Conservation (phyloP, 2,329 filamentous ascomycete genomes). For the Colletotrichum navitas region DNA sequence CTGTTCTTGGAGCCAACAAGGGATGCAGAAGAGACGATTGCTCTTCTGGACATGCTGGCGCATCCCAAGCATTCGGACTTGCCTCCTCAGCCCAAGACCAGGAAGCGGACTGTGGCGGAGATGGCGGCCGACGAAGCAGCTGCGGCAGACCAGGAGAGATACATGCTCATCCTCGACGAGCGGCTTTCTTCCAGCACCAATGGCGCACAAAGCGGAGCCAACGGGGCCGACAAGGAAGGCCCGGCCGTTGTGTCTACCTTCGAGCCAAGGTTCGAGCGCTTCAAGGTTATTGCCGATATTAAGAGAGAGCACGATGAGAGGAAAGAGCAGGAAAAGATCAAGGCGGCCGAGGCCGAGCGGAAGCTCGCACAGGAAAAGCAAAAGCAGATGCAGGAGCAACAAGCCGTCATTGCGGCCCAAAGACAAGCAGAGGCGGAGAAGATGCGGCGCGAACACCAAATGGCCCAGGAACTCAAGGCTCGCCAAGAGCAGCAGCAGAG, state of each 20-base stretch:
- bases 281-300: constrained; percentile 91
- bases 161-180: constrained; percentile 94
- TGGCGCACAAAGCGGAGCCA: constrained; percentile 67
- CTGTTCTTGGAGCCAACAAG: constrained; percentile 83
- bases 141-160: constrained; percentile 88
- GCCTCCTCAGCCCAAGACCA: constrained; percentile 85
- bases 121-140: constrained; percentile 94
- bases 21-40: constrained; percentile 75
- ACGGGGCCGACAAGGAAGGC: constrained; percentile 78
- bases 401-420: constrained; percentile 55
- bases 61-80: constrained; percentile 83
- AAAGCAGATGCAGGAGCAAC: constrained; percentile 61
- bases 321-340: constrained; percentile 80
- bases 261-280: constrained; percentile 88
- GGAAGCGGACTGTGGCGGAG: constrained; percentile 94
- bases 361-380: constrained; percentile 62
- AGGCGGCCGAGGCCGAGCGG: constrained; percentile 71
- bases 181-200: constrained; percentile 74
- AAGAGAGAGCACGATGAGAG: constrained; percentile 82
- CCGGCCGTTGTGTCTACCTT: constrained; percentile 80
- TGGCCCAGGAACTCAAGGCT: constrained; percentile 44
- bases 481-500: constrained; percentile 53
- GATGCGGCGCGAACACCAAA: constrained; percentile 53
- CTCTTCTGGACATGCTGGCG: constrained; percentile 76
- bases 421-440: constrained; percentile 63